Conservation (phyloP, 73 alveolate species). For the Stentor roeselii region DNA sequence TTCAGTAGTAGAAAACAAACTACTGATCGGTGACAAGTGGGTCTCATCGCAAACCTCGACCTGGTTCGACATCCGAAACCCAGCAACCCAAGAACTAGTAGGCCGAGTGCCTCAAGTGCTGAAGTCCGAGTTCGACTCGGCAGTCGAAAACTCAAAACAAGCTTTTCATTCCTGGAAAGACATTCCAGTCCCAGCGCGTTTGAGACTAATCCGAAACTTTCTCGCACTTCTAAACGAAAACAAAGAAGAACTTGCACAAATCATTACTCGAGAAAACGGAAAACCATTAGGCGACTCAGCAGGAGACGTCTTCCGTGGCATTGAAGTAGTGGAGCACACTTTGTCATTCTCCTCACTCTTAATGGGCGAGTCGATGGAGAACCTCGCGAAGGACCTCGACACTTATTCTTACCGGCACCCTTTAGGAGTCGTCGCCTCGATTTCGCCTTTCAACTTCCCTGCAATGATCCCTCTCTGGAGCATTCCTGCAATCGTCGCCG, state of each 20-base stretch:
- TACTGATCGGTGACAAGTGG: slow-evolving; percentile 69
- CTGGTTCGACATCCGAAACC: slow-evolving; percentile 60
- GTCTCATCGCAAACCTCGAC: slow-evolving; percentile 53
- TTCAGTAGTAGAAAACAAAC: slow-evolving; percentile 40
- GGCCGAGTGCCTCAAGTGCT: slow-evolving; percentile 67
- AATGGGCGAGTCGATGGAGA: slow-evolving; percentile 64
- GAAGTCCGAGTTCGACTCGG: slow-evolving; percentile 68
- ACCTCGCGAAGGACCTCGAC: slow-evolving; percentile 85
- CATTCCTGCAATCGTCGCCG: slow-evolving; percentile 92
- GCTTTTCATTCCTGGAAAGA: slow-evolving; percentile 85
- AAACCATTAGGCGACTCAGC: slow-evolving; percentile 90
- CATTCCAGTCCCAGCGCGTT: slow-evolving; percentile 54
- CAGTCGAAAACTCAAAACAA: slow-evolving; percentile 63
- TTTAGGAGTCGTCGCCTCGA: slow-evolving; percentile 92
- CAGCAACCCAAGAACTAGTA: slow-evolving; percentile 72
- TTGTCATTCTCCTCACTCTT: slow-evolving; percentile 27
- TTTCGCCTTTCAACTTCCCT: slow-evolving; percentile 95
- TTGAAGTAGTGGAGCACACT: slow-evolving; percentile 85
- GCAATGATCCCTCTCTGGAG: slow-evolving; percentile 95
- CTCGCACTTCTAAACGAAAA: slow-evolving; percentile 50
- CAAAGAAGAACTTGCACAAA: slow-evolving; percentile 63
- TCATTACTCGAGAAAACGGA: slow-evolving; percentile 84
- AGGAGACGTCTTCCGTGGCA: slow-evolving; percentile 94
- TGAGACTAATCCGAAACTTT: slow-evolving; percentile 26
- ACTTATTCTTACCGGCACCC: slow-evolving; percentile 88